phyloP scores from a whole-genome alignment of 192 early-diverging fungal genomes.

The Entomortierella parvispora region DNA sequence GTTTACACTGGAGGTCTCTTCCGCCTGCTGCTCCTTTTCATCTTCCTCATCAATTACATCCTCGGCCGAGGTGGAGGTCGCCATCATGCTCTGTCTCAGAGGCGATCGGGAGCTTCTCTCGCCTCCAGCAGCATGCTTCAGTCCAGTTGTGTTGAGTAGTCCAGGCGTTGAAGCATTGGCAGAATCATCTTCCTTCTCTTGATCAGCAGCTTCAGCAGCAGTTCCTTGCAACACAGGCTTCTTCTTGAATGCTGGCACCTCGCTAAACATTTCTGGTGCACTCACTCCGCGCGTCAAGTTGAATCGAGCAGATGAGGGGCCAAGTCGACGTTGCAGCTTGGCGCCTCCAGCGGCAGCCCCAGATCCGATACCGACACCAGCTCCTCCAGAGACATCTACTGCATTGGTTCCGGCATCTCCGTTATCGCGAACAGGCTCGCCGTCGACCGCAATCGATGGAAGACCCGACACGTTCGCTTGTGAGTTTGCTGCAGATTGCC shows the following conservation, averaged over 20 bases:
- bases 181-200: neutral
- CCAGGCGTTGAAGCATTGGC: slow-evolving; percentile 18
- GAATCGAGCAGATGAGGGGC: slow-evolving; percentile 12
- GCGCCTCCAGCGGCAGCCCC: slow-evolving; percentile 15
- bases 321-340: slow-evolving; percentile 26
- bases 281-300: slow-evolving; percentile 39
- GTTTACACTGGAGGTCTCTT: neutral
- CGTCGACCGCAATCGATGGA: slow-evolving; percentile 30
- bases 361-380: slow-evolving; percentile 37
- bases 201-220: slow-evolving; percentile 2
- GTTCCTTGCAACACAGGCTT: slow-evolving; percentile 16
- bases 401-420: neutral
- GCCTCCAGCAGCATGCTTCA: slow-evolving; percentile 31
- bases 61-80: neutral
- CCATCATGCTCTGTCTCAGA: slow-evolving; percentile 21
- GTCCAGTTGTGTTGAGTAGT: slow-evolving; percentile 30
- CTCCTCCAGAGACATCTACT: slow-evolving; percentile 18
- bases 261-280: slow-evolving; percentile 50
- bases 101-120: slow-evolving; percentile 43
- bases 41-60: slow-evolving; percentile 14
- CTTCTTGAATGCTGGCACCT: slow-evolving; percentile 33
- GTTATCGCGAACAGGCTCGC: neutral
- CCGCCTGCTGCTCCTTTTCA: slow-evolving; percentile 4
- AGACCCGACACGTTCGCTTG: slow-evolving; percentile 2
- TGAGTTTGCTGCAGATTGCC: slow-evolving; percentile 8